Conservation (phyloP, 2,329 filamentous ascomycete genomes). For the Diatrype stigma region DNA sequence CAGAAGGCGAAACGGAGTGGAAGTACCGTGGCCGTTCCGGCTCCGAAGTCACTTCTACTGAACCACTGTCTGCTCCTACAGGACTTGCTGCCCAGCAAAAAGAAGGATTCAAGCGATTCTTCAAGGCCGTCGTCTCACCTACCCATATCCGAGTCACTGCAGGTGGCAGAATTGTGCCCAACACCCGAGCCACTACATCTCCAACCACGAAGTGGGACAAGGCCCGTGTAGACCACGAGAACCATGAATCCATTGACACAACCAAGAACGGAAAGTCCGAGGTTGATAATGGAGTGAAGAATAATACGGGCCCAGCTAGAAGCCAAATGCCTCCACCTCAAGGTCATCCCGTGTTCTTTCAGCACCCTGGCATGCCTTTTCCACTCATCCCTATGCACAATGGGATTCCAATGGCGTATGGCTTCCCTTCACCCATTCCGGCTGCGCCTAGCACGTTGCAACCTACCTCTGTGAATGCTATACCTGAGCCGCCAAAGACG, state of each 20-base stretch:
- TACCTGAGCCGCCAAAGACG: slow-evolving; percentile 9
- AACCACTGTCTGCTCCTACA: slow-evolving; percentile 50
- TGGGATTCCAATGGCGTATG: slow-evolving; percentile 17
- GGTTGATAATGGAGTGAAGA: slow-evolving; percentile 4
- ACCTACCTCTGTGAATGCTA: slow-evolving; percentile 5
- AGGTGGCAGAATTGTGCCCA: slow-evolving; percentile 63
- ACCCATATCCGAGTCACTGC: slow-evolving; percentile 65
- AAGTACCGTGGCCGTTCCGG: slow-evolving; percentile 43
- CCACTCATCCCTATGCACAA: slow-evolving; percentile 22
- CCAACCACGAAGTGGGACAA: slow-evolving; percentile 48
- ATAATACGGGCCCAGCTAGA: slow-evolving; percentile 14
- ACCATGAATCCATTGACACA: slow-evolving; percentile 18
- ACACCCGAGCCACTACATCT: slow-evolving; percentile 51
- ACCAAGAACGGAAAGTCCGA: slow-evolving; percentile 15
- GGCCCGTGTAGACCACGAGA: slow-evolving; percentile 30
- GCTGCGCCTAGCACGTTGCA: slow-evolving; percentile 8
- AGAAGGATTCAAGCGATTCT: slow-evolving; percentile 65
- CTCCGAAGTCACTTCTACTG: slow-evolving; percentile 37
- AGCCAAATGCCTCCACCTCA: slow-evolving; percentile 12
- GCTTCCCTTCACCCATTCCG: slow-evolving; percentile 12
- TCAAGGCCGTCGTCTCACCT: slow-evolving; percentile 63
- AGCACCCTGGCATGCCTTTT: slow-evolving; percentile 24
- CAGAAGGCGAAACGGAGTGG: slow-evolving; percentile 28
- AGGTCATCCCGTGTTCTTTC: slow-evolving; percentile 15
- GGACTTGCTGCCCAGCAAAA: slow-evolving; percentile 51